Base-by-base conservation (phyloP, 495 filamentous ascomycete species). In the Sabuloglossum arenarium region DNA sequence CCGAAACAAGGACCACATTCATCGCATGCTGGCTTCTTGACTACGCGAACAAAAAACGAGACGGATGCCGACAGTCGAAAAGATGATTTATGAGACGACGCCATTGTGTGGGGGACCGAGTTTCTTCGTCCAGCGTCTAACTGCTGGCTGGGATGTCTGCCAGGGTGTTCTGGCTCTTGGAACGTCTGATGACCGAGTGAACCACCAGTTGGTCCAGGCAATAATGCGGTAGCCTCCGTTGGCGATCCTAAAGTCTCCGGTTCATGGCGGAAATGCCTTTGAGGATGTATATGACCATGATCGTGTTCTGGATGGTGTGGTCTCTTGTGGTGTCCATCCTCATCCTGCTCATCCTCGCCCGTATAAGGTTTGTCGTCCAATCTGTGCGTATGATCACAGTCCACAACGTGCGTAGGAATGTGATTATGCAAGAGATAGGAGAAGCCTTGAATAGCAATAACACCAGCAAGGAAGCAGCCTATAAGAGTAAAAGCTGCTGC, bases 371-470 rank as follows among this genome's bases (percentile, higher is more conserved):
- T 57, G 19, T 63, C 66, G 57, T 76, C 70, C 19, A 74, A 76
- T 27, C 76, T 75, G 60, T 95, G 88, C 37, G 73, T 81, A 65
- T 94, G 86, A 55, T 89, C 84, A 68, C 91, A 98, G 65, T 88
- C 87, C 56, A 96, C 90, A 24, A 94, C 80, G 63, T 91, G 84
- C n/a, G 88, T 91, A 0, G 93, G 91, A 49, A 97, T 81, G 63
- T 80, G 81, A 25, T 73, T 78, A 66, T 98, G 91, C 25, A 96
- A 65, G 14, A 93, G 64, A 23, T 79, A 76, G 1, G 91, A 95
- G 23, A 94, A 59, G 49, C 87, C 60, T 56, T 87, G 83, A 51
- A 98, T 94, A 3, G 86, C 82, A 19, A 94, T 64, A 49, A 94
- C 89, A 23, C 91, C 91, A 12, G 67, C 76, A 4, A 90, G 67